phyloP scores from a whole-genome alignment of 1,139 yeast genomes.

The Debaryomyces fabryi region DNA sequence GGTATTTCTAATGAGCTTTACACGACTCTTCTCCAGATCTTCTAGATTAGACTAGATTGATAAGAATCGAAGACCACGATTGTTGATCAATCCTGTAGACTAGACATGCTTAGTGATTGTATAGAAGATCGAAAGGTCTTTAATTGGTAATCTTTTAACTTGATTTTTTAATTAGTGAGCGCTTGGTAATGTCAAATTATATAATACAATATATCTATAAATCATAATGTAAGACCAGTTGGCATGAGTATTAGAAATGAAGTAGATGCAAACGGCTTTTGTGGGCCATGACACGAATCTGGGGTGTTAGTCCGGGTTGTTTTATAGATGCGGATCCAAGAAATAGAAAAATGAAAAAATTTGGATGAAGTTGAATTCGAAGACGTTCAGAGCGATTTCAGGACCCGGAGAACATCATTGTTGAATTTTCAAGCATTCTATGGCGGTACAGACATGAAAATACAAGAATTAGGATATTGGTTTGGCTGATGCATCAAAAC shows the following conservation, averaged over 20 bases:
- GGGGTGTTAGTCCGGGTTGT: neutral
- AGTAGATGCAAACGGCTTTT: neutral
- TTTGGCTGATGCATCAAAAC: too few species aligned
- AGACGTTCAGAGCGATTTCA: neutral
- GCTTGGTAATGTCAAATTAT: neutral
- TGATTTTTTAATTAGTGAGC: neutral
- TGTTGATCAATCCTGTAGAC: neutral
- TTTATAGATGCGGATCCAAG: neutral
- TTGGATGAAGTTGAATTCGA: neutral
- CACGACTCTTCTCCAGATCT: slow-evolving; percentile 6
- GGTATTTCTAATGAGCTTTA: slow-evolving; percentile 7
- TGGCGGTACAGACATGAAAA: too few species aligned
- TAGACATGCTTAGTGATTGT: neutral
- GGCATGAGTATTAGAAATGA: neutral
- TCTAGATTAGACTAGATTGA: slow-evolving; percentile 5
- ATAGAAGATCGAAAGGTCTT: neutral
- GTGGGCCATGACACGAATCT: neutral
- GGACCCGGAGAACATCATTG: neutral
- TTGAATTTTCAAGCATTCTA: neutral
- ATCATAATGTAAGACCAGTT: neutral
- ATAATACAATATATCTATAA: slow-evolving; percentile 1
- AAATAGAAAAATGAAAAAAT: neutral
- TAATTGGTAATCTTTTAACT: neutral
- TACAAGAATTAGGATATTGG: too few species aligned
- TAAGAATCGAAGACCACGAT: neutral